Evolutionary conservation across 2,329 filamentous ascomycete genomes (phyloP).

Genomic region (Claviceps cyperi): DNA sequence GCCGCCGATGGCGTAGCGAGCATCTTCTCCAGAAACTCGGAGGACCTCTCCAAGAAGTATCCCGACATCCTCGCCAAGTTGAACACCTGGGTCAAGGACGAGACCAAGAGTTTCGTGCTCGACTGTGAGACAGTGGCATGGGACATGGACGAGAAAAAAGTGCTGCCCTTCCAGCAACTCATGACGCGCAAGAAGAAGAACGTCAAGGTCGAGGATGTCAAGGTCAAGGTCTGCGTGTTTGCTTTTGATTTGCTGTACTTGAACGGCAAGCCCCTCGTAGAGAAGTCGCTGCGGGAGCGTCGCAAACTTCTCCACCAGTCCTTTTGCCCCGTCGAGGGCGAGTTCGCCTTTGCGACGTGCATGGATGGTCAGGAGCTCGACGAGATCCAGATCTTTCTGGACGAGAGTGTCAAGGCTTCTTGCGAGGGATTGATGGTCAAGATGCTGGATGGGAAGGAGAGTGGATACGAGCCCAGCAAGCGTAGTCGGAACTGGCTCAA

Average conservation of each 20-base stretch:
- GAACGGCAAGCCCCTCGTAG: conserved; percentile 80
- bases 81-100: conserved; percentile 74
- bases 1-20: conserved; percentile 62
- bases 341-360: conserved; percentile 78
- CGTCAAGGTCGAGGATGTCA: conserved; percentile 87
- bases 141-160: conserved; percentile 90
- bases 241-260: conserved; percentile 91
- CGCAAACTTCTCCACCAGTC: conserved; percentile 59
- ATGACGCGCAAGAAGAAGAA: conserved; percentile 98
- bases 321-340: conserved; percentile 68
- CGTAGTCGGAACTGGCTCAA: conserved; percentile 98
- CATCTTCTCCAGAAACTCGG: conserved; percentile 94
- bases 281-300: conserved; percentile 72
- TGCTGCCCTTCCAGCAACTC: conserved; percentile 90
- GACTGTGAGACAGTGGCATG: conserved; percentile 97
- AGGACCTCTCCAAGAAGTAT: conserved; percentile 95
- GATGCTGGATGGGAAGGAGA: conserved; percentile 89
- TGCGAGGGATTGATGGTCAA: conserved; percentile 99
- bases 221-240: conserved; percentile 93
- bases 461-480: conserved; percentile 90
- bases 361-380: conserved; percentile 83
- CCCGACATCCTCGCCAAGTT: conserved; percentile 87
- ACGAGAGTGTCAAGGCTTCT: conserved; percentile 88
- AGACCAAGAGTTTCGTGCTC: conserved; percentile 90
- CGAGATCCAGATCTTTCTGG: conserved; percentile 81